phyloP scores from a whole-genome alignment of 2,329 filamentous ascomycete genomes.

The Immersiporthe knoxdaviesiana region DNA sequence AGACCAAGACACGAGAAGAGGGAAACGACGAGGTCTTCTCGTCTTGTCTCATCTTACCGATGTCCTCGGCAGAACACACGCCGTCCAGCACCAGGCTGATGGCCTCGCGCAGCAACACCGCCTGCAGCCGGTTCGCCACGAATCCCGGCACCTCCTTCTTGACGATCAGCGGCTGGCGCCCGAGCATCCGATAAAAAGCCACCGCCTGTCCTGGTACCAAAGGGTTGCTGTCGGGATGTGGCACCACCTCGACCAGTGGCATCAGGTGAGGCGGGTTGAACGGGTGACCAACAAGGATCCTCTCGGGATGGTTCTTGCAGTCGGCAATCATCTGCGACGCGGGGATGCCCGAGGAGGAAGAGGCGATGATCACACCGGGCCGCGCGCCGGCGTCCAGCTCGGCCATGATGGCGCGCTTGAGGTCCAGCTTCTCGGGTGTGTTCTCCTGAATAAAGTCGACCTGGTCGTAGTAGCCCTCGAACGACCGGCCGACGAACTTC shows the following conservation, averaged over 20 bases:
- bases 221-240: conserved; percentile 38
- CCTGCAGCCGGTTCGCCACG: conserved; percentile 50
- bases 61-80: conserved; percentile 36
- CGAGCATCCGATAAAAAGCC: conserved; percentile 44
- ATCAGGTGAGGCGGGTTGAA: conserved; percentile 55
- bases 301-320: conserved; percentile 36
- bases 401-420: conserved; percentile 44
- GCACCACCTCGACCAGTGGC: conserved; percentile 53
- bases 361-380: conserved; percentile 43
- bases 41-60: conserved; percentile 31
- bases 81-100: conserved; percentile 41
- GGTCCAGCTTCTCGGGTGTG: conserved; percentile 43
- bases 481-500: conserved; percentile 23
- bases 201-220: conserved; percentile 36
- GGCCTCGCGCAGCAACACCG: conserved; percentile 42
- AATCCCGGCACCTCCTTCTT: conserved; percentile 47
- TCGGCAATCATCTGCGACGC: conserved; percentile 35
- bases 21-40: no score
- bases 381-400: conserved; percentile 39
- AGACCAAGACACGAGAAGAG: no score
- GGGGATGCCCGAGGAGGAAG: conserved; percentile 43
- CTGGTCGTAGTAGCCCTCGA: conserved; percentile 25
- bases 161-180: conserved; percentile 45
- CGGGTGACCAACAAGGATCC: conserved; percentile 49
- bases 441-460: conserved; percentile 45